Conservation (phyloP, 192 early-diverging fungal species). For the Kickxella alabastrina region DNA sequence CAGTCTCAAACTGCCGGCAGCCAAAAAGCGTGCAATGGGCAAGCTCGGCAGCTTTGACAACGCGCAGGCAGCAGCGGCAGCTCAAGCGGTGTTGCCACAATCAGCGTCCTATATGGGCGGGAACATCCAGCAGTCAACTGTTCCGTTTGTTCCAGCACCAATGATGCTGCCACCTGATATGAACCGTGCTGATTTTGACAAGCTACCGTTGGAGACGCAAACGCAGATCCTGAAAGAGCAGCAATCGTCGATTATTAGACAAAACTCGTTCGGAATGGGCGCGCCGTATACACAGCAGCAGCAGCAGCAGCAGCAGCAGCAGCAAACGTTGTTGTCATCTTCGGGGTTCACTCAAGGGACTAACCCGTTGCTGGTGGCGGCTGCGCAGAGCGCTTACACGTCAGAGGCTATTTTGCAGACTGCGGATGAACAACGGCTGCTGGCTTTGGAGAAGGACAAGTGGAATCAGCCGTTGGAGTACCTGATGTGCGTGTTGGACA, state of each 20-base stretch:
- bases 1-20: constrained; percentile 36
- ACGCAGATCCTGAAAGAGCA: constrained; percentile 27
- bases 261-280: constrained; percentile 14
- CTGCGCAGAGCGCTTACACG: constrained; percentile 13
- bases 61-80: not conserved
- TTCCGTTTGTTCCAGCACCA: constrained; percentile 27
- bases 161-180: constrained; percentile 36
- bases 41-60: constrained; percentile 1
- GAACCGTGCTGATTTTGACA: constrained; percentile 36
- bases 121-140: constrained; percentile 3
- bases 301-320: not conserved
- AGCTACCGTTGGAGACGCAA: constrained; percentile 23
- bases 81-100: too few species aligned
- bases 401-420: constrained; percentile 2
- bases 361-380: constrained; percentile 20
- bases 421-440: constrained; percentile 30
- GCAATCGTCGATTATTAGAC: constrained; percentile 31
- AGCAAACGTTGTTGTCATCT: too few species aligned
- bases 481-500: constrained; percentile 46
- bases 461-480: constrained; percentile 47
- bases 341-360: too few species aligned
- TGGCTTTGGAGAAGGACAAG: constrained; percentile 41
- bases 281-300: constrained; percentile 1
- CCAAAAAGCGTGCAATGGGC: constrained; percentile 34
- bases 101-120: not conserved